Evolutionary conservation across 495 filamentous ascomycete species (phyloP), one percentile per base, ranked within the genome.

Genomic region (Podospora pseudocomata): DNA sequence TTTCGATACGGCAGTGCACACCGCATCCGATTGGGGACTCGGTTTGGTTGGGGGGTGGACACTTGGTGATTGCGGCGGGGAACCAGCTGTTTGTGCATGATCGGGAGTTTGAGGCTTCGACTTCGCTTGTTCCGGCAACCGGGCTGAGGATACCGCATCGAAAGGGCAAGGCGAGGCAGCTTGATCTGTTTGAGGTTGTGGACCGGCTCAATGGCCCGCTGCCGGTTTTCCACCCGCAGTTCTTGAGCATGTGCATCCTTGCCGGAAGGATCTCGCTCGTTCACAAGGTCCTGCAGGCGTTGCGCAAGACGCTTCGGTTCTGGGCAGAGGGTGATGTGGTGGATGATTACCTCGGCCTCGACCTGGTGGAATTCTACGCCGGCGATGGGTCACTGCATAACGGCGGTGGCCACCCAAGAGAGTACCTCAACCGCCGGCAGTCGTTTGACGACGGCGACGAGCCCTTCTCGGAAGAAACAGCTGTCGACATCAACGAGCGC

Each of bases 1-100:
- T 97, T 55, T 87, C 84, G 72, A 95, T 92, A 64, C 84, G 89
- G 64, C 88, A 93, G 68, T 82, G 94, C 54, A 96, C 94, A 27
- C 92, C 93, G 55, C 92, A 96, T 74, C 93, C 92, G 0, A 97
- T 99, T 67, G 92, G 92, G 4, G 94, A 97, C 72, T 94, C 93
- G 5, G 90, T 89, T 49, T 99, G 95, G 95, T 81, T 97, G 19
- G 88, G 87, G 63, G 88, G 89, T 70, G 94, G 93, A 5, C 87
- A 92, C 71, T 83, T 98, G 5, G 88, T 95, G 28, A 88, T 99
- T 39, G 94, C 92, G 6, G 89, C 92, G 3, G 95, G 96, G 0
- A 97, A 97, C 73, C 94, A 97, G 73, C 80, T 99, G n/a, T 94
- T 96, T 77, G 82, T 97, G 2, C 90, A 91, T 74, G 92, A 92